These are phyloP conservation scores for Trichophyton simii DNA, from an alignment of 2,329 filamentous ascomycete genomes.

Conservation along the genomic window DNA sequence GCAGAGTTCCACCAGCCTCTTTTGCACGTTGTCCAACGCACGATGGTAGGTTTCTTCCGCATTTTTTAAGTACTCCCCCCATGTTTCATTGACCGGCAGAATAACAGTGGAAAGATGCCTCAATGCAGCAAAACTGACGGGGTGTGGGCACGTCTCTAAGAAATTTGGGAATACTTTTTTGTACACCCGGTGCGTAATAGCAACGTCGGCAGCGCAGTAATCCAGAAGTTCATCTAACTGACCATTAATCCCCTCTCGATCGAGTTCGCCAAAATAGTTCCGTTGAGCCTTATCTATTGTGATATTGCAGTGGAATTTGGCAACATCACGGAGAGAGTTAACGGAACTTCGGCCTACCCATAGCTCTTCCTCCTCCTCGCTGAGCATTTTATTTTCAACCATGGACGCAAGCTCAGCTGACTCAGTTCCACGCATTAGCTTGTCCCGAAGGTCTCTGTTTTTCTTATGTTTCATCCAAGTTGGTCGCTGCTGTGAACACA, in stretches of 20 bases:
- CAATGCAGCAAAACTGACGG: constrained; percentile 89
- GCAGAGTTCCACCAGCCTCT: constrained; percentile 59
- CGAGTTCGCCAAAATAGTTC: constrained; percentile 73
- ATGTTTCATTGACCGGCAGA: constrained; percentile 73
- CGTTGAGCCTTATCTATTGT: constrained; percentile 80
- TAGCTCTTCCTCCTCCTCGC: constrained; percentile 80
- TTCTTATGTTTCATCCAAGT: constrained; percentile 98
- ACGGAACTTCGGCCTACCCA: constrained; percentile 93
- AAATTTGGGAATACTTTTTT: constrained; percentile 87
- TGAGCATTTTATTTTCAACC: constrained; percentile 53
- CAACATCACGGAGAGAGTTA: constrained; percentile 89
- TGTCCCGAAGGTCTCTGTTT: constrained; percentile 69
- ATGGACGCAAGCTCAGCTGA: constrained; percentile 59
- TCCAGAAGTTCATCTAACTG: constrained; percentile 74
- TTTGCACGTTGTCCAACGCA: constrained; percentile 63
- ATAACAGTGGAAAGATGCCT: constrained; percentile 90
- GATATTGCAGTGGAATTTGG: constrained; percentile 87
- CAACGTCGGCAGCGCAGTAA: constrained; percentile 91
- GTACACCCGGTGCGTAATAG: constrained; percentile 87
- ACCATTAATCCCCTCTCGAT: constrained; percentile 54
- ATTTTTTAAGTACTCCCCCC: constrained; percentile 72
- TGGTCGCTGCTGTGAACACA: constrained; percentile 92
- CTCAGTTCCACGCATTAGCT: constrained; percentile 58
- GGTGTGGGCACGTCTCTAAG: constrained; percentile 80
- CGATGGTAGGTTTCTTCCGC: constrained; percentile 74